A percentile compares a stretch with the other conserved stretches of the same genome.
phyloP scores from a whole-genome alignment of 2,329 filamentous ascomycete species.

The Fusarium sp. region DNA sequence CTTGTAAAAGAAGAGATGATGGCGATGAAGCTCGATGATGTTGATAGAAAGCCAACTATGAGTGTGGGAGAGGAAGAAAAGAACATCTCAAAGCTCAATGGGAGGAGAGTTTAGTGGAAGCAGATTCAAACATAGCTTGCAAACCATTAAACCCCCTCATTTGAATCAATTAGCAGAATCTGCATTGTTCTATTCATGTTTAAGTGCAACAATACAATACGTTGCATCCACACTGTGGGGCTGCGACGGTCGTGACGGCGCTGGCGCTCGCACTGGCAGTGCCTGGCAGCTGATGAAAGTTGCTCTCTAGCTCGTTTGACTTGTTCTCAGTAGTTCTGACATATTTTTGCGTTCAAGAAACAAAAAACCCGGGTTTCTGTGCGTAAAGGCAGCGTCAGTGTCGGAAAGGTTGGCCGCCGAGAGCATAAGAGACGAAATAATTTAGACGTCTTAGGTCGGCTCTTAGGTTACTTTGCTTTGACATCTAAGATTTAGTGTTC shows the following conservation, averaged over 20 bases:
- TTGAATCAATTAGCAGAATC: not conserved
- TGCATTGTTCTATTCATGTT: conserved; percentile 23
- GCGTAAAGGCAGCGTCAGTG: not conserved
- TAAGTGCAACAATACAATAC: conserved; percentile 20
- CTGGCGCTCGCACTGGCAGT: not conserved
- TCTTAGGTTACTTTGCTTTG: not conserved
- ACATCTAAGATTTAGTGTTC: not conserved
- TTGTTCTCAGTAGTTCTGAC: not conserved
- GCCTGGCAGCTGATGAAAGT: not conserved
- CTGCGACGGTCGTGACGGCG: not conserved
- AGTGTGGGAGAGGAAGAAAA: not conserved
- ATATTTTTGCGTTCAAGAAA: no score
- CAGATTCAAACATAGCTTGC: not conserved
- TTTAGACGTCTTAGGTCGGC: not conserved
- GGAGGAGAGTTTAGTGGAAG: not conserved
- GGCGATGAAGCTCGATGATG: not conserved
- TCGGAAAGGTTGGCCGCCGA: not conserved
- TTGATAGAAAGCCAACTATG: not conserved
- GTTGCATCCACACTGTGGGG: conserved; percentile 1
- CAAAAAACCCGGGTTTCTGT: not conserved
- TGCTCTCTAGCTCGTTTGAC: not conserved
- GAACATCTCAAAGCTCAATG: not conserved
- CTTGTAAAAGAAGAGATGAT: not conserved
- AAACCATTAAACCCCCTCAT: not conserved
- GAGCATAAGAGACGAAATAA: not conserved